Evolutionary conservation across 78 protist genomes (phyloP).

Genomic region (Emiliania huxleyi): DNA sequence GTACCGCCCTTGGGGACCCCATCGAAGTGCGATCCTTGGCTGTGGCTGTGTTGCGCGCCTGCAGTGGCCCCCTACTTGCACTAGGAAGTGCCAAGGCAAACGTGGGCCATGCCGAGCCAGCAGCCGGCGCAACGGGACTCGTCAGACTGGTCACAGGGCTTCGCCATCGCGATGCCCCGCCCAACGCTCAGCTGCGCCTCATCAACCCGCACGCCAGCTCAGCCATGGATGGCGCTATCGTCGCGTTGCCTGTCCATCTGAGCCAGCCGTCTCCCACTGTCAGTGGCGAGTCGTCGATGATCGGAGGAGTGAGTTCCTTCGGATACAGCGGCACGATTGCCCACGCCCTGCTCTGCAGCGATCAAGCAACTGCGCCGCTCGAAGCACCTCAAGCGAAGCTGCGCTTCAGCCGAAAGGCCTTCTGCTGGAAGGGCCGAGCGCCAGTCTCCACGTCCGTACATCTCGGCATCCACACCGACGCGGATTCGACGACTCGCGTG

Average conservation of each 20-base stretch:
- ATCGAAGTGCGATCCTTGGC: slow-evolving; percentile 43
- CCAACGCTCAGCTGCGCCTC: background rate
- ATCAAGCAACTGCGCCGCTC: background rate
- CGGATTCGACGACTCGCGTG: background rate
- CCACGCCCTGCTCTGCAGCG: background rate
- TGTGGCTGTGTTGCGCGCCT: background rate
- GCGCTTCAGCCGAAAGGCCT: background rate
- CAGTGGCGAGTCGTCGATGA: background rate
- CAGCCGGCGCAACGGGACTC: background rate
- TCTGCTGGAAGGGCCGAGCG: background rate
- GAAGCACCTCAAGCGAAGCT: background rate
- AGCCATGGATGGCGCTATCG: background rate
- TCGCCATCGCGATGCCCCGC: background rate
- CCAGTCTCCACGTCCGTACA: background rate
- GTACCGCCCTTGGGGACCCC: slow-evolving; percentile 68
- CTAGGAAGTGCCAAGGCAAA: slow-evolving; percentile 52
- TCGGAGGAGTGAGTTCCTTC: background rate
- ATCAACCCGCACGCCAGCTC: background rate
- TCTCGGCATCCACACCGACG: background rate
- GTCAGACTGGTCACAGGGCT: background rate
- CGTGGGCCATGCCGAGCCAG: slow-evolving; percentile 74
- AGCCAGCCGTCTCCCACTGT: background rate
- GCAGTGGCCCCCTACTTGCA: background rate
- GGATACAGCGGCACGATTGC: background rate
- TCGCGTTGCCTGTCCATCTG: background rate